phyloP scores from a whole-genome alignment of 768 basidiomycete genomes.

The Atractiella rhizophila region DNA sequence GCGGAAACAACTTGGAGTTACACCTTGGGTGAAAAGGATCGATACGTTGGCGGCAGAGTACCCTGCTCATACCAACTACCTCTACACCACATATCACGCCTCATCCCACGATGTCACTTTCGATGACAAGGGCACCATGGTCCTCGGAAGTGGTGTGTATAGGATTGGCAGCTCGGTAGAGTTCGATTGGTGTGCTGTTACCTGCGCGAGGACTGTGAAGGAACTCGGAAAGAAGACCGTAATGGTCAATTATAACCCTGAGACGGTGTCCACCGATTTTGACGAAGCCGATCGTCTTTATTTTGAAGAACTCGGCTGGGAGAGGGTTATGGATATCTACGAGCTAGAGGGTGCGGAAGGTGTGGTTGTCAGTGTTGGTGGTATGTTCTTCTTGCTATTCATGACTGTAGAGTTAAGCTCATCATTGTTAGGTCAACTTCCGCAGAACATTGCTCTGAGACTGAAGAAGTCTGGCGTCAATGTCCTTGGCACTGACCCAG shows the following conservation, averaged over 20 bases:
- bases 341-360: conserved; percentile 80
- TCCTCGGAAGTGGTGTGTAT: conserved; percentile 91
- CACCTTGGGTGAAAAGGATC: conserved; percentile 95
- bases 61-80: conserved; percentile 95
- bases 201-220: conserved; percentile 73
- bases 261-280: conserved; percentile 97
- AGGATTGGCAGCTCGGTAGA: conserved; percentile 95
- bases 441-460: conserved; percentile 92
- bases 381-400: conserved; percentile 26
- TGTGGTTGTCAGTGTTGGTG: conserved; percentile 88
- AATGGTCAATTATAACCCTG: conserved; percentile 99
- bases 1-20: conserved; percentile 66
- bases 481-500: conserved; percentile 85
- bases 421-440: conserved; percentile 48
- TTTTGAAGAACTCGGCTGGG: conserved; percentile 93
- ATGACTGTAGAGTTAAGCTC: not conserved
- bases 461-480: conserved; percentile 73
- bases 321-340: conserved; percentile 98
- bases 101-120: conserved; percentile 86
- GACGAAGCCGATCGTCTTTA: conserved; percentile 98
- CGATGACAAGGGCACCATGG: conserved; percentile 95
- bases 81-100: conserved; percentile 97
- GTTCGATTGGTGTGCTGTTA: conserved; percentile 99
- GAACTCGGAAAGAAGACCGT: conserved; percentile 82
- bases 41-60: conserved; percentile 97